A percentile compares a stretch with the other conserved stretches of the same genome.
phyloP scores from a whole-genome alignment of 2,329 filamentous ascomycete species.

The Aureobasidium sp. region DNA sequence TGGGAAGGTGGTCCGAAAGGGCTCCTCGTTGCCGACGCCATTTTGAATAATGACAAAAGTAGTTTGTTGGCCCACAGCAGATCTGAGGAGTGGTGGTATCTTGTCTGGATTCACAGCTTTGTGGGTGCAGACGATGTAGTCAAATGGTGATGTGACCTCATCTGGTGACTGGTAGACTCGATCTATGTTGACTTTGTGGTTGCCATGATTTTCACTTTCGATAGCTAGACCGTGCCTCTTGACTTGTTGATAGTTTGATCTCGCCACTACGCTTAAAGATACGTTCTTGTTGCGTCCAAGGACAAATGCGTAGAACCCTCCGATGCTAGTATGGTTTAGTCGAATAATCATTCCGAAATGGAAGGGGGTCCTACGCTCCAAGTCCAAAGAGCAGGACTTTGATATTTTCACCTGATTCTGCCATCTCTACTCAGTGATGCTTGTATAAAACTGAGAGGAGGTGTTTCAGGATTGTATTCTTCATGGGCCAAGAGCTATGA shows the following conservation, averaged over 20 bases:
- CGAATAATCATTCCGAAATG: neutral
- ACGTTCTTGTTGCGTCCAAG: constrained; percentile 35
- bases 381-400: constrained; percentile 45
- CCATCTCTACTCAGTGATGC: neutral
- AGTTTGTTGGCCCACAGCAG: constrained; percentile 35
- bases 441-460: neutral
- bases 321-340: constrained; percentile 34
- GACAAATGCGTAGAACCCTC: constrained; percentile 51
- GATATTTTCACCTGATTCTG: neutral
- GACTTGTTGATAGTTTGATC: constrained; percentile 39
- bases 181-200: constrained; percentile 20
- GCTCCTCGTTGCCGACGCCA: constrained; percentile 52
- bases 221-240: constrained; percentile 34
- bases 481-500: neutral
- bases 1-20: constrained; percentile 43
- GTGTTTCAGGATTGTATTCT: neutral
- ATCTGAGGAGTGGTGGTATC: constrained; percentile 30
- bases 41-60: constrained; percentile 57
- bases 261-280: constrained; percentile 34
- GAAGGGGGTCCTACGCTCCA: constrained; percentile 37
- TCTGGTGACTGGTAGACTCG: constrained; percentile 31
- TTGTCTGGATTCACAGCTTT: constrained; percentile 35
- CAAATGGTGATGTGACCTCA: constrained; percentile 27
- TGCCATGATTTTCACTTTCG: constrained; percentile 34
- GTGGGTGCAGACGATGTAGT: constrained; percentile 39